Conservation (phyloP, 805 yeast genomes). For the Candida germanica region DNA sequence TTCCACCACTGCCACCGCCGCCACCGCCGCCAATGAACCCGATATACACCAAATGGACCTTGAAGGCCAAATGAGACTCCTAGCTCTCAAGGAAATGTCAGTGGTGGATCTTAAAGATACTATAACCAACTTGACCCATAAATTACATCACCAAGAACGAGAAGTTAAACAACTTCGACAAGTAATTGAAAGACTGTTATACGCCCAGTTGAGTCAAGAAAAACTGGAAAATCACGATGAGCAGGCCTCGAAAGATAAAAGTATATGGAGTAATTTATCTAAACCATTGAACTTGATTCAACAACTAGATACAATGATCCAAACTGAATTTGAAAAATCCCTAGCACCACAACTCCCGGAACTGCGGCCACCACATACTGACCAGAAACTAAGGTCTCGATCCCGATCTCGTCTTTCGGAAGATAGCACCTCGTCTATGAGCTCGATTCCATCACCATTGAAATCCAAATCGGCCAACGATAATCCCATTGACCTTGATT, state of each 20-base stretch:
- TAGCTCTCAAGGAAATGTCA: slow-evolving; percentile 69
- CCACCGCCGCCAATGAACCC: neutral
- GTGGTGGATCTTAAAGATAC: slow-evolving; percentile 61
- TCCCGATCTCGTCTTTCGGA: slow-evolving; percentile 18
- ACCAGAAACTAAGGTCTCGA: neutral
- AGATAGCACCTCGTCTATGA: slow-evolving; percentile 23
- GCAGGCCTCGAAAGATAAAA: slow-evolving; percentile 8
- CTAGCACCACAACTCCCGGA: slow-evolving; percentile 7
- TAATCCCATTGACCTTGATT: slow-evolving; percentile 10
- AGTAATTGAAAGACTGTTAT: slow-evolving; percentile 44
- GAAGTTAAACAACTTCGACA: slow-evolving; percentile 52
- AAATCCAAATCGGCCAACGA: slow-evolving; percentile 17
- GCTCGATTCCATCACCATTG: slow-evolving; percentile 25
- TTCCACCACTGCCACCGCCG: slow-evolving; percentile 3
- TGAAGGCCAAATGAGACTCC: slow-evolving; percentile 52
- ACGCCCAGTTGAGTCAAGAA: slow-evolving; percentile 31
- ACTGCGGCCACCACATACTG: slow-evolving; percentile 7
- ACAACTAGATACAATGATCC: slow-evolving; percentile 65
- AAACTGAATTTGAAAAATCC: slow-evolving; percentile 59
- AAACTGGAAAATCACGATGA: slow-evolving; percentile 16
- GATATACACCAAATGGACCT: slow-evolving; percentile 35
- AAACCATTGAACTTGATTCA: slow-evolving; percentile 62
- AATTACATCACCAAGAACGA: slow-evolving; percentile 40
- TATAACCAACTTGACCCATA: slow-evolving; percentile 41
- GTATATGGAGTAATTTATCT: slow-evolving; percentile 34